Conservation (phyloP, 257 asterid genomes). For the Penstemon davidsonii region DNA sequence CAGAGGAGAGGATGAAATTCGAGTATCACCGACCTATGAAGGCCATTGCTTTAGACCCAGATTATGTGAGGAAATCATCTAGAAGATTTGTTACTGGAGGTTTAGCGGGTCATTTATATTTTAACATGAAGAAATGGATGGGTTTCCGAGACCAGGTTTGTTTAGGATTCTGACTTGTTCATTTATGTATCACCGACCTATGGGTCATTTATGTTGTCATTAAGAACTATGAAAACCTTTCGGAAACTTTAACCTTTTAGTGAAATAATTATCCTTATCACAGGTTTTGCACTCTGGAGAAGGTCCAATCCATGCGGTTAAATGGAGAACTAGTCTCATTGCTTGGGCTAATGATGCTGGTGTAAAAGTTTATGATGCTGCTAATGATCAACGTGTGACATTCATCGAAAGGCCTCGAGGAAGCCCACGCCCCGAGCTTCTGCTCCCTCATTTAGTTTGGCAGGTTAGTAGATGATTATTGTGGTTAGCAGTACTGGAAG, state of each 20-base stretch:
- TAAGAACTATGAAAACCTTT: constrained; percentile 26
- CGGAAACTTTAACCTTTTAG: constrained; percentile 25
- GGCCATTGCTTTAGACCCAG: constrained; percentile 95
- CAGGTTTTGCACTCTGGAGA: constrained; percentile 98
- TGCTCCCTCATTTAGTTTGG: constrained; percentile 96
- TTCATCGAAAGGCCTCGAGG: constrained; percentile 95
- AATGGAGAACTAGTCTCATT: constrained; percentile 89
- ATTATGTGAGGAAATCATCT: constrained; percentile 80
- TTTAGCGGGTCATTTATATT: constrained; percentile 88
- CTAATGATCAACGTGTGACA: constrained; percentile 86
- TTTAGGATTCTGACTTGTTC: constrained; percentile 30
- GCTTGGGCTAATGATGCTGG: constrained; percentile 99
- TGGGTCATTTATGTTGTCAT: constrained; percentile 26
- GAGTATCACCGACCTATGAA: constrained; percentile 98
- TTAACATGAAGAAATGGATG: constrained; percentile 87
- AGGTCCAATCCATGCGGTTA: constrained; percentile 95
- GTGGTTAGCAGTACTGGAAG: background rate
- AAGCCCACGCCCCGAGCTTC: constrained; percentile 92
- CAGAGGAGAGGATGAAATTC: constrained; percentile 85
- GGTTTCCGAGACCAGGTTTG: constrained; percentile 95
- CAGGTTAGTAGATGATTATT: constrained; percentile 60
- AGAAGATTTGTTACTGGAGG: constrained; percentile 98
- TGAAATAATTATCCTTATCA: constrained; percentile 32
- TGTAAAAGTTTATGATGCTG: constrained; percentile 95
- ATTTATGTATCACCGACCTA: too few relatives aligned